Percentiles rank a stretch among this genome's conserved stretches.
Evolutionary conservation across 1,139 yeast species (phyloP).

Genomic region (Kluyveromyces marxianus): DNA sequence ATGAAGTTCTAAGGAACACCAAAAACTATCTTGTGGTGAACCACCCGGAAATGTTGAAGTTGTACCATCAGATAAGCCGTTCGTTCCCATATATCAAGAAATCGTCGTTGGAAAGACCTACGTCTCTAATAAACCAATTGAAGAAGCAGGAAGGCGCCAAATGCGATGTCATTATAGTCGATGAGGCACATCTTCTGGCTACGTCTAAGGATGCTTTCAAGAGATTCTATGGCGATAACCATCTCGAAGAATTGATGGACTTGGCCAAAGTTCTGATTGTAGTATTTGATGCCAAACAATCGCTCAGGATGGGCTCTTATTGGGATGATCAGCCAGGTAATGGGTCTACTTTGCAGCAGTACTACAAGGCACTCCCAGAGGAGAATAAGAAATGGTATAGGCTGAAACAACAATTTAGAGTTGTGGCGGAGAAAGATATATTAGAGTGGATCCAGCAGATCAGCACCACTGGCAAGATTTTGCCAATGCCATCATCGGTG

Average conservation of each 20-base stretch:
- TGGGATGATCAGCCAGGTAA: slow-evolving; percentile 30
- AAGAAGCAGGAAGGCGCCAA: slow-evolving; percentile 15
- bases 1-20: slow-evolving; percentile 22
- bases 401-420: slow-evolving; percentile 35
- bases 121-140: slow-evolving; percentile 33
- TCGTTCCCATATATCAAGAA: slow-evolving; percentile 31
- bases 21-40: slow-evolving; percentile 35
- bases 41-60: slow-evolving; percentile 39
- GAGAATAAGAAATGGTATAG: slow-evolving; percentile 20
- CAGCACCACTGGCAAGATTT: slow-evolving; percentile 29
- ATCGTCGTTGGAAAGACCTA: slow-evolving; percentile 36
- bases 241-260: slow-evolving; percentile 33
- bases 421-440: slow-evolving; percentile 34
- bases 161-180: slow-evolving; percentile 34
- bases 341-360: slow-evolving; percentile 27
- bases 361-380: slow-evolving; percentile 13
- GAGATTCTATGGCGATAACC: slow-evolving; percentile 36
- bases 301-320: slow-evolving; percentile 37
- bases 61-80: slow-evolving; percentile 34
- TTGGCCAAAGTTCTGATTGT: slow-evolving; percentile 32
- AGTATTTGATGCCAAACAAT: slow-evolving; percentile 38
- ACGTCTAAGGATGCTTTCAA: slow-evolving; percentile 37
- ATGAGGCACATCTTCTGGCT: slow-evolving; percentile 38
- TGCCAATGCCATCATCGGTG: slow-evolving; percentile 27
- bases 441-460: slow-evolving; percentile 34